These are phyloP conservation scores for Erodium maritimum DNA, from an alignment of 345 rosid species.

Conservation along the genomic window DNA sequence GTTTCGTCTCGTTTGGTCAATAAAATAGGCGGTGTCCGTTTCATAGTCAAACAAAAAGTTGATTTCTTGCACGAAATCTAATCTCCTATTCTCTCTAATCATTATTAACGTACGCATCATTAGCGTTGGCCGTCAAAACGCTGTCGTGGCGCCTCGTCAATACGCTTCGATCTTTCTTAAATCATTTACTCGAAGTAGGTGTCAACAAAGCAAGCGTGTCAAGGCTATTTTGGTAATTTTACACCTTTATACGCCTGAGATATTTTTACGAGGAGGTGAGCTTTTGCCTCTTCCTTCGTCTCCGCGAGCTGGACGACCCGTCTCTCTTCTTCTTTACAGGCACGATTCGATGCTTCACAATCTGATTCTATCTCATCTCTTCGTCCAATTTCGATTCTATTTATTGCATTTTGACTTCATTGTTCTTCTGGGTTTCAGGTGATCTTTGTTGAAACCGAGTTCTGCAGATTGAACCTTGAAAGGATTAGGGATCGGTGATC, in stretches of 20 bases:
- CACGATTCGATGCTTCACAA: not conserved
- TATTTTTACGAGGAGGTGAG: not conserved
- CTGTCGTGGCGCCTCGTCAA: not conserved
- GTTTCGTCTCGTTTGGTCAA: too few species aligned
- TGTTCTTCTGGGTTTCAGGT: not conserved
- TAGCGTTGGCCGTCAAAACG: not conserved
- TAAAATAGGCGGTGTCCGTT: too few species aligned
- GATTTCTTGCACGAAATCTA: not conserved
- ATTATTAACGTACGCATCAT: not conserved
- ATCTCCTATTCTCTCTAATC: not conserved
- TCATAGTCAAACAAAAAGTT: not conserved
- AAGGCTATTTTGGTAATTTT: not conserved
- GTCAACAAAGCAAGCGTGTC: not conserved
- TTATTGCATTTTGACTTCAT: not conserved
- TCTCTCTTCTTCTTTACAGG: not conserved
- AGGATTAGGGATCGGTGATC: not conserved
- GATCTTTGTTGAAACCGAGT: not conserved
- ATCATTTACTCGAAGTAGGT: not conserved
- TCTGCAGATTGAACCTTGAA: not conserved
- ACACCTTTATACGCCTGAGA: not conserved
- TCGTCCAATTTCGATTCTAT: too few species aligned
- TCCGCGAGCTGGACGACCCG: not conserved
- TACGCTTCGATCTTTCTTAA: not conserved
- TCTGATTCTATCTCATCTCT: too few species aligned
- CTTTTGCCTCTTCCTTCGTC: not conserved